These are phyloP conservation scores for Tylopilus sp. DNA, from an alignment of 1,284 basidiomycete genomes.

Conservation along the genomic window DNA sequence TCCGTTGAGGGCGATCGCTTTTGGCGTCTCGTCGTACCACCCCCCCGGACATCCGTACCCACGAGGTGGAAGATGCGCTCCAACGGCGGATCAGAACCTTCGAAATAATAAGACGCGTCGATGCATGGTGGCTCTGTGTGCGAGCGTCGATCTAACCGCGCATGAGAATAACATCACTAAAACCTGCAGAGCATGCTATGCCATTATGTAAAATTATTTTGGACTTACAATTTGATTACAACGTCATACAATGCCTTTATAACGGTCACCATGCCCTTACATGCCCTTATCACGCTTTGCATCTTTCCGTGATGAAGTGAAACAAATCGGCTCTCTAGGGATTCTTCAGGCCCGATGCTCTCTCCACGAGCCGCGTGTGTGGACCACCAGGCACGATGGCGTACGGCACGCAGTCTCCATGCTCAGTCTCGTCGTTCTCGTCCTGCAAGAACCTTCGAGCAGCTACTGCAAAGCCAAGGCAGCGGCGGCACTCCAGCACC, in stretches of 20 bases:
- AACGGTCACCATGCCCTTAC: no score
- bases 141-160: neutral
- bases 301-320: no score
- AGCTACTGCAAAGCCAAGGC: conserved; percentile 86
- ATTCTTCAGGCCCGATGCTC: conserved; percentile 79
- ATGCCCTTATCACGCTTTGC: no score
- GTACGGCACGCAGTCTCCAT: conserved; percentile 92
- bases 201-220: no score
- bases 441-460: conserved; percentile 74
- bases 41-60: conserved; percentile 79
- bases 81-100: conserved; percentile 87
- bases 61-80: conserved; percentile 89
- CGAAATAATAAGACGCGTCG: conserved; percentile 67
- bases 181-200: no score
- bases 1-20: conserved; percentile 35
- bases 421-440: conserved; percentile 81
- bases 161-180: no score
- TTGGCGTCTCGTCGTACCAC: conserved; percentile 95
- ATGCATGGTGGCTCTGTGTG: conserved; percentile 15
- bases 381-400: conserved; percentile 73
- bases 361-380: conserved; percentile 72
- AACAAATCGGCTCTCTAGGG: conserved; percentile 68
- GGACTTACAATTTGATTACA: no score
- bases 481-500: conserved; percentile 86
- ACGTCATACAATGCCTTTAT: no score